These are phyloP conservation scores for Xerocomellus intermedius DNA, from an alignment of 768 basidiomycete species.

Conservation along the genomic window DNA sequence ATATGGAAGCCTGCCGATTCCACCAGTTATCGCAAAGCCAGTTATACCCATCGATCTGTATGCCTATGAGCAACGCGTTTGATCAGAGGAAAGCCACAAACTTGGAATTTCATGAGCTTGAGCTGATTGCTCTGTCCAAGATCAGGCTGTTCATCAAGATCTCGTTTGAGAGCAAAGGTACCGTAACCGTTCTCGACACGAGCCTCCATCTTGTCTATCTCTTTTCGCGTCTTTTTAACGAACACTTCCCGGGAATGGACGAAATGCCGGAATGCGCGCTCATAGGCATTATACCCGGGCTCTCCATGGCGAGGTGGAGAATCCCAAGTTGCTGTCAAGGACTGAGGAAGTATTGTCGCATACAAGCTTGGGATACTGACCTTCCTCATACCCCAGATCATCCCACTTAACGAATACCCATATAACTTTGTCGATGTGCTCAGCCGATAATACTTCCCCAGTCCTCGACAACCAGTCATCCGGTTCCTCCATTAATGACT, in stretches of 20 bases:
- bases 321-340: conserved; percentile 80
- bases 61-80: conserved; percentile 4
- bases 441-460: conserved; percentile 42
- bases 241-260: conserved; percentile 58
- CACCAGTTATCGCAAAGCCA: conserved; percentile 91
- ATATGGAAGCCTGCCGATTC: conserved; percentile 77
- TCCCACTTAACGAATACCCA: conserved; percentile 94
- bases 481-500: conserved; percentile 52
- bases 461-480: conserved; percentile 48
- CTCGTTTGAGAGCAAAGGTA: conserved; percentile 41
- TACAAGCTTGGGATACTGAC: conserved; percentile 40
- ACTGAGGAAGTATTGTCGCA: neutral
- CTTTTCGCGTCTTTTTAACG: conserved; percentile 47
- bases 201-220: conserved; percentile 45
- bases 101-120: conserved; percentile 88
- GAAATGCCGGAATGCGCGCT: conserved; percentile 64
- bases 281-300: conserved; percentile 59
- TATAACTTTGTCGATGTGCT: conserved; percentile 60
- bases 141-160: conserved; percentile 50
- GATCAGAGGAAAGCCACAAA: conserved; percentile 31
- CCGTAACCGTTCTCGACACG: conserved; percentile 59
- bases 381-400: conserved; percentile 90
- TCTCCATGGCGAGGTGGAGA: conserved; percentile 70
- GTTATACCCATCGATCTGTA: conserved; percentile 74
- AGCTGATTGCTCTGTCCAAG: conserved; percentile 64